Evolutionary conservation across 345 rosid species (phyloP).

Genomic region (Viola odorata): DNA sequence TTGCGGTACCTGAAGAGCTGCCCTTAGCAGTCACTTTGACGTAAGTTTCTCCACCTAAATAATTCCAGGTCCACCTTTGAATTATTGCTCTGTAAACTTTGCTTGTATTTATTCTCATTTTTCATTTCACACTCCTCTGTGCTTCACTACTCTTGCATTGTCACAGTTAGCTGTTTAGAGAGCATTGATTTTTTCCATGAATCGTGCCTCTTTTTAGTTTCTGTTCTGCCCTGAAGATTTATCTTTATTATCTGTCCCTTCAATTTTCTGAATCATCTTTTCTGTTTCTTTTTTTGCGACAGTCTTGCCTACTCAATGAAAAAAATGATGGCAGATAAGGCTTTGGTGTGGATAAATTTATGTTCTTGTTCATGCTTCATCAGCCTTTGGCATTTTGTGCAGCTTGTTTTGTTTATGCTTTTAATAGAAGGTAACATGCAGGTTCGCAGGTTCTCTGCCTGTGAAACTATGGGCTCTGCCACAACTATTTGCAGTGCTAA

Average conservation of each 20-base stretch:
- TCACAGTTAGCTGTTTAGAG: too few relatives aligned
- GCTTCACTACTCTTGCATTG: too few relatives aligned
- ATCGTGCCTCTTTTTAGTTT: background rate
- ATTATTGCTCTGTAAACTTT: too few relatives aligned
- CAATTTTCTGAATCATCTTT: background rate
- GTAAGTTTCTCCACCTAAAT: slow-evolving; percentile 39
- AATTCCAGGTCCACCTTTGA: background rate
- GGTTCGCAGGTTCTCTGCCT: slow-evolving; percentile 99
- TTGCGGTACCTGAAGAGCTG: slow-evolving; percentile 99
- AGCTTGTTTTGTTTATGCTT: background rate
- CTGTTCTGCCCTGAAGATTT: background rate
- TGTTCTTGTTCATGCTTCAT: slow-evolving; percentile 3
- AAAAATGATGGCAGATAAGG: slow-evolving; percentile 99
- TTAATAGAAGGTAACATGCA: slow-evolving; percentile 30
- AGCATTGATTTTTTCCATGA: background rate
- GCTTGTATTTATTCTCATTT: too few relatives aligned
- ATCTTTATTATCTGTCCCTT: background rate
- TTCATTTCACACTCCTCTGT: too few relatives aligned
- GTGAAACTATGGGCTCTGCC: slow-evolving; percentile 99
- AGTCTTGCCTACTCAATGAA: slow-evolving; percentile 98
- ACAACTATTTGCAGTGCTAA: slow-evolving; percentile 99
- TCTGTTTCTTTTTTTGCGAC: slow-evolving; percentile 3
- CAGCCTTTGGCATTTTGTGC: background rate
- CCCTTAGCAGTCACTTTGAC: slow-evolving; percentile 99
- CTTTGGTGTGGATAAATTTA: slow-evolving; percentile 55